Evolutionary conservation across 140 eudicot genomes (phyloP), one percentile per base, ranked within the genome.

Genomic region (Ambrosia hybrid): DNA sequence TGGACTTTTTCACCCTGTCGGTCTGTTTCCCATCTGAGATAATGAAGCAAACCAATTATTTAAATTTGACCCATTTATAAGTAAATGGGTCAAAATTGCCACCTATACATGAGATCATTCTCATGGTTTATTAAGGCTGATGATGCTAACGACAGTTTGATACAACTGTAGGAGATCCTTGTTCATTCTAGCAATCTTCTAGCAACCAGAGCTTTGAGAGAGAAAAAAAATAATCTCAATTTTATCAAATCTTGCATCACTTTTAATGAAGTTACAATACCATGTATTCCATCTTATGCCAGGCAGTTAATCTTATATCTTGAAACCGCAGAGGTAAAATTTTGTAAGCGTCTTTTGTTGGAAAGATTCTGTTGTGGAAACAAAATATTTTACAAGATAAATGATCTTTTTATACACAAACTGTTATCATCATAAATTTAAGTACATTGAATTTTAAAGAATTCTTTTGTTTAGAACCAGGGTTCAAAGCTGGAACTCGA

Each of bases 211-310:
- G 91, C 87, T 48, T 75, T 85, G 75, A 79, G 52, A 81, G 73
- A 81, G 69, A 82, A 79, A 62, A 84, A 72, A 26, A 65, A 75
- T 57, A 70, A 60, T 74, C 21, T 48, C 16, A 76, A 68, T 78
- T 86, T 91, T 77, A 74, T 88, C 55, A 91, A 87, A 81, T 91
- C 97, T 46, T 91, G 97, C 63, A 62, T 91, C 55, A 88, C 96
- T 21, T 91, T 84, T 65, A 86, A 79, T 80, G 97, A 91, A 79
- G 93, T 88, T 68, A 91, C 97, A 64, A 88, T 91, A 72, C 97
- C 97, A 51, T 87, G 91, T 78, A 80, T 88, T 71, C 90, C 93
- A 34, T 65, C 86, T 68, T 79, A 69, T 78, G 57, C 78, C 59
- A 81, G 79, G 57, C 97, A 91, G 87, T 76, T 88, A 79, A 82